A percentile compares a stretch with the other conserved stretches of the same genome.
Evolutionary conservation across 495 filamentous ascomycete genomes (phyloP).

Genomic region (Geoglossum glabrum): DNA sequence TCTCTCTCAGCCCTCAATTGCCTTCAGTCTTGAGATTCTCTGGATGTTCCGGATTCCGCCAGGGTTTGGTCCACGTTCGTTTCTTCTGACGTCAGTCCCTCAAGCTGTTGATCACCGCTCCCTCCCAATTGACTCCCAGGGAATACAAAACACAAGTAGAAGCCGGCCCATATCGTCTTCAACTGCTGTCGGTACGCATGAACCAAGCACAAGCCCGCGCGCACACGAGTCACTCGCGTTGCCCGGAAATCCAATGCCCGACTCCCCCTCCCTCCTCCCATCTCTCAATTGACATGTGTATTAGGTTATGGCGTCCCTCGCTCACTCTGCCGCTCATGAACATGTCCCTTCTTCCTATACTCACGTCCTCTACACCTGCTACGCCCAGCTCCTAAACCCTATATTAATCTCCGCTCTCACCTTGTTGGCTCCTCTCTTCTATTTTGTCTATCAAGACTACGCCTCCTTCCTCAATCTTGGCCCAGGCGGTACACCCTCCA

Average conservation of each 20-base stretch:
- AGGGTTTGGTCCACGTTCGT: neutral
- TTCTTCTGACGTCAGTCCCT: neutral
- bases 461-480: conserved; percentile 54
- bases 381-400: conserved; percentile 23
- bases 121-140: neutral
- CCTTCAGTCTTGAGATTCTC: neutral
- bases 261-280: neutral
- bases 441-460: conserved; percentile 54
- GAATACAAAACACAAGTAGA: neutral
- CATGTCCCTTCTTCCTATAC: neutral
- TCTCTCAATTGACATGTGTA: neutral
- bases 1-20: neutral
- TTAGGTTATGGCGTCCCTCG: neutral
- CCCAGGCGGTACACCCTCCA: conserved; percentile 61
- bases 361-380: conserved; percentile 23
- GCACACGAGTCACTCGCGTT: neutral
- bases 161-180: neutral
- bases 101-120: neutral
- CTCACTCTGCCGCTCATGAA: conserved; percentile 8
- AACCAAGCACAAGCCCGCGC: neutral
- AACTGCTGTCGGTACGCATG: neutral
- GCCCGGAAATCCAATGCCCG: neutral
- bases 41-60: neutral
- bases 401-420: neutral
- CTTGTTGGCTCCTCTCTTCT: conserved; percentile 15